Conservation (phyloP, 2,329 filamentous ascomycete species). For the Diplodia sapinea region DNA sequence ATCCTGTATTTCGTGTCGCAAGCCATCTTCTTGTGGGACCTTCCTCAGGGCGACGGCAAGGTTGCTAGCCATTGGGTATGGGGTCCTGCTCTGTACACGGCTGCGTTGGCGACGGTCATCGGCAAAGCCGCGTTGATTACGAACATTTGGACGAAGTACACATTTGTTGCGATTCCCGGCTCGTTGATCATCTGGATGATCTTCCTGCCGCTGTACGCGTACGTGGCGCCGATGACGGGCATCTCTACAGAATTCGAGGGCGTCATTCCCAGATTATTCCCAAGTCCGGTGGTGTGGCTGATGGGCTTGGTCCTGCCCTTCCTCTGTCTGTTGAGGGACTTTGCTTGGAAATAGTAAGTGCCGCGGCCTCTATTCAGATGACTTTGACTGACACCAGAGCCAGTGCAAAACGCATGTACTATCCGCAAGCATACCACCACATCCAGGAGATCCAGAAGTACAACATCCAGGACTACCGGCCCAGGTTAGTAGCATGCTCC, state of each 20-base stretch:
- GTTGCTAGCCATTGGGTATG: constrained; percentile 96
- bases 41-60: constrained; percentile 77
- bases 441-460: constrained; percentile 99
- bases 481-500: constrained; percentile 67
- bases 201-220: constrained; percentile 87
- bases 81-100: constrained; percentile 93
- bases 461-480: constrained; percentile 98
- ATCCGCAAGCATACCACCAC: constrained; percentile 93
- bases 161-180: constrained; percentile 91
- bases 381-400: not conserved
- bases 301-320: constrained; percentile 82
- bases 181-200: constrained; percentile 90
- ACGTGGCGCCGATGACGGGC: constrained; percentile 78
- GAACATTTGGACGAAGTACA: constrained; percentile 99
- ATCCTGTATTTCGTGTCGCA: constrained; percentile 87
- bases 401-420: constrained; percentile 89
- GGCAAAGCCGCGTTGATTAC: constrained; percentile 94
- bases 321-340: constrained; percentile 84
- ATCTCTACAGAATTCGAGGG: constrained; percentile 86
- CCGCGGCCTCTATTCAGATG: no score
- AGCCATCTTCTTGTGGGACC: constrained; percentile 81
- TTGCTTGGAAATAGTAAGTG: constrained; percentile 87
- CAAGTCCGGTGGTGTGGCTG: constrained; percentile 86
- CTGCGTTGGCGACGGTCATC: constrained; percentile 89
- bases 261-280: constrained; percentile 79